A percentile compares a stretch with the other conserved stretches of the same genome.
Evolutionary conservation across 1,284 basidiomycete species (phyloP).

Genomic region (Rhodotorula sp.): DNA sequence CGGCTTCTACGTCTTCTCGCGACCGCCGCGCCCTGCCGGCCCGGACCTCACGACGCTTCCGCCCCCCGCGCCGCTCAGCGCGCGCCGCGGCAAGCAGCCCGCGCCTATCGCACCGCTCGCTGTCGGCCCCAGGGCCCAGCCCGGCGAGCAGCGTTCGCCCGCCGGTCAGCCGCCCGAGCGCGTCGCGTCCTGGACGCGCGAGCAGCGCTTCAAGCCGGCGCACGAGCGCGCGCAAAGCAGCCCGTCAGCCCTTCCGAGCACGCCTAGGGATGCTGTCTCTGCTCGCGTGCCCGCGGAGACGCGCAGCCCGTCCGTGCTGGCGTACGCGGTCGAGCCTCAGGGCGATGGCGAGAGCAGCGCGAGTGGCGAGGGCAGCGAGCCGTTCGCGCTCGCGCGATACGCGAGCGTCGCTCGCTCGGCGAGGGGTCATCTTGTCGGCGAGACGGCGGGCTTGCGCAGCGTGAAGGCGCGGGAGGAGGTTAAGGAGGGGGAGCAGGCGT

Average conservation of each 20-base stretch:
- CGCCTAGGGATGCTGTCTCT: neutral
- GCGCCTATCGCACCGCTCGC: neutral
- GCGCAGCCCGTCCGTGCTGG: neutral
- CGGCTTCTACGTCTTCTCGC: constrained; percentile 7
- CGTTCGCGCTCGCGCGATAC: neutral
- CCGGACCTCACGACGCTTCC: neutral
- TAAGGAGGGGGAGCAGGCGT: neutral
- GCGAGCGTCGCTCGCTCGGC: neutral
- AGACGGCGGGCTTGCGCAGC: no score
- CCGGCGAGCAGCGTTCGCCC: neutral
- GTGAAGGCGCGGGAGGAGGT: neutral
- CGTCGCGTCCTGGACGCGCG: constrained; percentile 33
- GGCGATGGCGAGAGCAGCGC: neutral
- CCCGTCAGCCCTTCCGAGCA: neutral
- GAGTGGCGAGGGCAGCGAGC: neutral
- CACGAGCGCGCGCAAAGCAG: neutral
- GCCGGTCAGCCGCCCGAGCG: constrained; percentile 15
- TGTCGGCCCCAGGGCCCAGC: neutral
- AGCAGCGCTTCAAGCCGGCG: neutral
- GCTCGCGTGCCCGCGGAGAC: neutral
- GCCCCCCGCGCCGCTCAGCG: neutral
- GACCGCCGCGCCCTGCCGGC: neutral
- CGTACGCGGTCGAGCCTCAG: neutral
- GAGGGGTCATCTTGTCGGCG: neutral
- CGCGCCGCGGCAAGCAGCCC: neutral